Evolutionary conservation across 2,329 filamentous ascomycete species (phyloP).

Genomic region (Kalaharituber pfeilii): DNA sequence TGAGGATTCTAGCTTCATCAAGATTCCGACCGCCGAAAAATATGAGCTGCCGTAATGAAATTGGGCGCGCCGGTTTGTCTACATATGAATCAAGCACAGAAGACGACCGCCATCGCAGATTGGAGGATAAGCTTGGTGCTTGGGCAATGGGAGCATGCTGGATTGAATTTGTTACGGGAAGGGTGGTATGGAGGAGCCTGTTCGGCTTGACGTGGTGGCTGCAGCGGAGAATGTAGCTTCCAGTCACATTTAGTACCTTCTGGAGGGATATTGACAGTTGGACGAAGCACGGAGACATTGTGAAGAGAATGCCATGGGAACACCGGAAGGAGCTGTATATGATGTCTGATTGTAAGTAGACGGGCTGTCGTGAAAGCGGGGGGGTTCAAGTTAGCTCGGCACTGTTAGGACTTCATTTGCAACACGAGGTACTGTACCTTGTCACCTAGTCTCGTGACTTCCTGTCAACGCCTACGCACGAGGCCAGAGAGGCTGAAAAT

Average conservation of each 20-base stretch:
- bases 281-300: not conserved
- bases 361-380: too few species aligned
- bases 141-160: not conserved
- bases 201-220: not conserved
- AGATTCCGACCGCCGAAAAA: conserved; percentile 79
- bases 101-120: conserved; percentile 20
- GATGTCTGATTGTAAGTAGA: too few species aligned
- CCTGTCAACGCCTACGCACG: too few species aligned
- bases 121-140: not conserved
- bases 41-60: conserved; percentile 87
- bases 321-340: too few species aligned
- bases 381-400: too few species aligned
- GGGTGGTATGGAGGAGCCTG: not conserved
- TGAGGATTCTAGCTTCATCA: conserved; percentile 74
- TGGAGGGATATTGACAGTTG: not conserved
- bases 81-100: conserved; percentile 33
- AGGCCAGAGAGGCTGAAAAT: too few species aligned
- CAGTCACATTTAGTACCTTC: not conserved
- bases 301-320: not conserved
- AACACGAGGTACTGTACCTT: too few species aligned
- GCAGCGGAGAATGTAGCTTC: not conserved
- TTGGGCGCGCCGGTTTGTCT: conserved; percentile 77
- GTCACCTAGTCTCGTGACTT: too few species aligned
- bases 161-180: not conserved
- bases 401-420: too few species aligned